These are phyloP conservation scores for Suhomyces tanzawaensis DNA, from an alignment of 805 yeast genomes.

Conservation along the genomic window DNA sequence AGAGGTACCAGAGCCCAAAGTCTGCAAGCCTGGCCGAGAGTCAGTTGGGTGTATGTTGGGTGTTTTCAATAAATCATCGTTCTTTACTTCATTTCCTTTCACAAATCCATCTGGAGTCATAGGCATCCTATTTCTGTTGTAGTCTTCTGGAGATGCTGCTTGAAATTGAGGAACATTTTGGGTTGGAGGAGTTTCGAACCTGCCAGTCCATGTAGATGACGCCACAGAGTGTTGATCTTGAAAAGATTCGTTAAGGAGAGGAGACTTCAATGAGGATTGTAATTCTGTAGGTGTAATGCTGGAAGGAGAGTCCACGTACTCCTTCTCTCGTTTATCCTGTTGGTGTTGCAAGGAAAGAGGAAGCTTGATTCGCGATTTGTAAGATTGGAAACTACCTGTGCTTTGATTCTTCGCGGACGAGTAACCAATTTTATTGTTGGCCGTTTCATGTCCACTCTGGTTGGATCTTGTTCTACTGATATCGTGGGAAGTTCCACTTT, in stretches of 20 bases:
- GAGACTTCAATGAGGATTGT: conserved; percentile 5
- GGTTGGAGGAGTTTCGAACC: conserved; percentile 8
- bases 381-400: conserved; percentile 24
- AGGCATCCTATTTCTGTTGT: conserved; percentile 8
- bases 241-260: not conserved
- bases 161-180: conserved; percentile 8
- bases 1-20: not conserved
- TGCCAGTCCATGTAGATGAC: conserved; percentile 2
- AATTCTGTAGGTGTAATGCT: not conserved
- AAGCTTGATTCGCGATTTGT: conserved; percentile 32
- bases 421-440: conserved; percentile 3
- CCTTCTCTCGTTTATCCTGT: conserved; percentile 5
- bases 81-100: not conserved
- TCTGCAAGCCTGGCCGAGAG: not conserved
- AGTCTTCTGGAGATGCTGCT: conserved; percentile 1
- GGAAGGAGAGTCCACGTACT: not conserved
- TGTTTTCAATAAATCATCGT: conserved; percentile 5
- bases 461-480: conserved; percentile 7
- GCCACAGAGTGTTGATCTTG: conserved; percentile 3
- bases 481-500: conserved; percentile 4
- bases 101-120: conserved; percentile 24
- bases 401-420: conserved; percentile 16
- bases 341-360: conserved; percentile 28
- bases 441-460: conserved; percentile 4
- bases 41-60: not conserved